A percentile compares a stretch with the other conserved stretches of the same genome.
Conservation (phyloP, 2,329 filamentous ascomycete species). For the Talaromyces sp. region DNA sequence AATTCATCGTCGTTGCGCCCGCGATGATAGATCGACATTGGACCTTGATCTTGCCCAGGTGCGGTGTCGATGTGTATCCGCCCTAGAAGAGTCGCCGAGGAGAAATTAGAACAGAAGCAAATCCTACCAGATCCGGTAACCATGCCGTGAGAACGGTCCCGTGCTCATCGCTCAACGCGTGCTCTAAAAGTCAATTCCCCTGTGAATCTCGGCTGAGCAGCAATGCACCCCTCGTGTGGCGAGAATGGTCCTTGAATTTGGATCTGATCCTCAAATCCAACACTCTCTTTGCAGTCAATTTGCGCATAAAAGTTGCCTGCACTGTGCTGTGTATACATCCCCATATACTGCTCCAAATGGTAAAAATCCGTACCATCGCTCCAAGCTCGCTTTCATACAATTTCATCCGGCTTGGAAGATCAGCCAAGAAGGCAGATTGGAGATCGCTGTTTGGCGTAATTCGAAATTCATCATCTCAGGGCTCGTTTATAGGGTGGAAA, state of each 20-base stretch:
- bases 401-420: not conserved
- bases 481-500: not conserved
- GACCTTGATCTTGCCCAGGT: not conserved
- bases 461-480: not conserved
- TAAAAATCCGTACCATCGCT: not conserved
- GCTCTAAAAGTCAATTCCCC: conserved; percentile 8
- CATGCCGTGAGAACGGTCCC: conserved; percentile 6
- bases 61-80: not conserved
- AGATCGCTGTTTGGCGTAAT: not conserved
- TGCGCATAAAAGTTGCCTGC: not conserved
- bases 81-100: not conserved
- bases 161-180: not conserved
- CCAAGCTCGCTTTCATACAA: not conserved
- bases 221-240: not conserved
- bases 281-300: not conserved
- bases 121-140: conserved; percentile 6
- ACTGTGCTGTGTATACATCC: not conserved
- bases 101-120: not conserved
- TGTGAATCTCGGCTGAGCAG: conserved; percentile 7
- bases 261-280: not conserved
- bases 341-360: not conserved
- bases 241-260: not conserved
- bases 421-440: not conserved
- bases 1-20: not conserved
- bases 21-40: not conserved